These are phyloP conservation scores for Alternaria longipes DNA, from an alignment of 2,329 filamentous ascomycete genomes.

Conservation along the genomic window DNA sequence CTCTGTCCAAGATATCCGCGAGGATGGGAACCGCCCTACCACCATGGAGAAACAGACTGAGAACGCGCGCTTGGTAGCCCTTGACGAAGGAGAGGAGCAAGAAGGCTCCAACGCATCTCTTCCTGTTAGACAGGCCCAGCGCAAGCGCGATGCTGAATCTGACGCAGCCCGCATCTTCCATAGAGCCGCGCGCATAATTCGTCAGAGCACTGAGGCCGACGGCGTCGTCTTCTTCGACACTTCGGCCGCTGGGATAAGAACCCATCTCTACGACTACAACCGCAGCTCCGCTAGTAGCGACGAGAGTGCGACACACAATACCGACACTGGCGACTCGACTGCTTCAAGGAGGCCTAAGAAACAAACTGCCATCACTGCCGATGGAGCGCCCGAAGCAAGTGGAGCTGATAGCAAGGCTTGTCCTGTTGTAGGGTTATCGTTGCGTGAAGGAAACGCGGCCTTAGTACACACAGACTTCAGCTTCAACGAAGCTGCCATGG, in stretches of 20 bases:
- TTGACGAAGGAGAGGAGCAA: constrained; percentile 37
- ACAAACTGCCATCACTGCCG: constrained; percentile 13
- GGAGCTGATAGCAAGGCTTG: constrained; percentile 34
- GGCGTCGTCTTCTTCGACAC: constrained; percentile 51
- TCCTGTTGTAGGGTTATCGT: constrained; percentile 35
- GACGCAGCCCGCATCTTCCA: constrained; percentile 45
- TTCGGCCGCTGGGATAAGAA: constrained; percentile 40
- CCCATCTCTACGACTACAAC: constrained; percentile 33
- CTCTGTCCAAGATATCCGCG: constrained; percentile 32
- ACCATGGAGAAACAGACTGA: constrained; percentile 48
- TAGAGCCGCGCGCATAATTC: constrained; percentile 48
- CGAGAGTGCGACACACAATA: constrained; percentile 43
- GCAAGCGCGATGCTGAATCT: constrained; percentile 34
- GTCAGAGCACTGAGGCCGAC: constrained; percentile 44
- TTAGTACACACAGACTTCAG: constrained; percentile 40
- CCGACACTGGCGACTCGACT: constrained; percentile 40
- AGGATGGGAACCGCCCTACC: constrained; percentile 27
- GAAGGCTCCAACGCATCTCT: constrained; percentile 12
- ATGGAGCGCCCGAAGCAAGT: constrained; percentile 8
- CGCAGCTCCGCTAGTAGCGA: constrained; percentile 31
- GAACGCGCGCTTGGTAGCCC: constrained; percentile 41
- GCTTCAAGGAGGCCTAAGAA: constrained; percentile 30
- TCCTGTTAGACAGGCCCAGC: constrained; percentile 28
- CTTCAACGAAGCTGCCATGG: constrained; percentile 46
- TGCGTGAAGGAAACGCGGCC: constrained; percentile 28